Base-by-base conservation (phyloP, 805 yeast genomes). In the Lipomyces yamanashiensis region DNA sequence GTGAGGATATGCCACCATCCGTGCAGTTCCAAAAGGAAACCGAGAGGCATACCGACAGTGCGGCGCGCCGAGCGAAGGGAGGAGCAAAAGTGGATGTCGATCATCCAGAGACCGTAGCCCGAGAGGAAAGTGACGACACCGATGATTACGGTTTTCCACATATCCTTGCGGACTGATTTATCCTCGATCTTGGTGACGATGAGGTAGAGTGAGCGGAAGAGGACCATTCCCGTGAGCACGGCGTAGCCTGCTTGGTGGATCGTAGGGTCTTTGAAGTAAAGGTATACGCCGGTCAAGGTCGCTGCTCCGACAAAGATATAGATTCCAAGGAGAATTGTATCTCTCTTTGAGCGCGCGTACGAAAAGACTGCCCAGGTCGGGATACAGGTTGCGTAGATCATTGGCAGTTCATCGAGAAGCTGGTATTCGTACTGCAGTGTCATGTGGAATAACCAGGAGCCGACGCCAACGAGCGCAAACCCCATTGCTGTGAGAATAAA, bases 361-460 rank as follows among this genome's bases (percentile, higher is more conserved):
- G 89, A 82, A 69, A 88, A 87, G 0, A 89, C 86, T 49, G 87
- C 82, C 96, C 96, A 90, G 66, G 91, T 87, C 0, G 99, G 98
- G 34, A 93, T 86, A 68, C 97, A 93, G 1, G 99, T 95, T 23
- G 97, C 98, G 77, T 95, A 95, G 67, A 95, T 90, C 99, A 95
- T 95, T 47, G 99, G 99, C 72, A 95, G 80, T 75, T 95, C 99
- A 78, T 95, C 99, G 75, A 95, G 81, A 67, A 95, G 75, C 78
- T 95, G 99, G 78, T 84, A 95, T 73, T 89, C 90, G 76, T 93
- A 95, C 68, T 85, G 81, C 71, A 95, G 81, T 4, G 98, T 93
- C 97, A 95, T 95, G 76, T 95, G 99, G 79, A 95, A 95, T 66
- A 92, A 77, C 93, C 98, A 95, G 19, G 91, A 85, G 2, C 99